Evolutionary conservation across 192 early-diverging fungal species (phyloP).

Genomic region (Coemansia sp.): DNA sequence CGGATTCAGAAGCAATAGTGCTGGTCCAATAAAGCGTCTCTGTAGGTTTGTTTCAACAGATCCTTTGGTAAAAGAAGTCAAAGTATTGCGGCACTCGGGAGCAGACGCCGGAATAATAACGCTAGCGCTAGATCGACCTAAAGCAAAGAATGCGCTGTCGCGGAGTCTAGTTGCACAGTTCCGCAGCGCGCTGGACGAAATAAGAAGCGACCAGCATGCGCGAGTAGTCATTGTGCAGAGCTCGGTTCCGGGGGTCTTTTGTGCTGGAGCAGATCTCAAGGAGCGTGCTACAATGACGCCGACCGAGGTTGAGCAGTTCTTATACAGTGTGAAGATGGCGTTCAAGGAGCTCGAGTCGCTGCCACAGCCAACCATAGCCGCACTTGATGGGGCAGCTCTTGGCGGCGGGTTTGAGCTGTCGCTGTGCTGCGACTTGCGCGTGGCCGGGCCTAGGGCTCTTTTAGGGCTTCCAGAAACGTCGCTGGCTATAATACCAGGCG

Average conservation of each 20-base stretch:
- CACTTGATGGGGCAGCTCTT: slow-evolving; percentile 89
- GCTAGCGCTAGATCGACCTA: slow-evolving; percentile 80
- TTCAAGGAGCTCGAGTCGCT: slow-evolving; percentile 85
- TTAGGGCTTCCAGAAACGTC: slow-evolving; percentile 91
- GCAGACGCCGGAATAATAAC: slow-evolving; percentile 71
- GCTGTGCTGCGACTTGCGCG: slow-evolving; percentile 83
- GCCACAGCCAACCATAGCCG: slow-evolving; percentile 91
- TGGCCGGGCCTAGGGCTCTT: slow-evolving; percentile 77
- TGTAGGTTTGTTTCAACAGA: slow-evolving; percentile 6
- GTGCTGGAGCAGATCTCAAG: slow-evolving; percentile 95
- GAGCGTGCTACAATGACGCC: slow-evolving; percentile 81
- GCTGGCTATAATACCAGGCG: slow-evolving; percentile 95
- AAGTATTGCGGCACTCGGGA: slow-evolving; percentile 23
- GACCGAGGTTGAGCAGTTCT: slow-evolving; percentile 76
- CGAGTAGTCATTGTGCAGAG: slow-evolving; percentile 83
- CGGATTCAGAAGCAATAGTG: background rate
- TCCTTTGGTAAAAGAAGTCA: slow-evolving; percentile 14
- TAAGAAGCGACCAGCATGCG: slow-evolving; percentile 60
- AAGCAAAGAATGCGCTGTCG: slow-evolving; percentile 89
- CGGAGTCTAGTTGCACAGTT: slow-evolving; percentile 73
- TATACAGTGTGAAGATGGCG: slow-evolving; percentile 71
- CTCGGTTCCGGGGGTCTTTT: slow-evolving; percentile 81
- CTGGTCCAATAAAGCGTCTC: background rate
- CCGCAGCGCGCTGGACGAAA: slow-evolving; percentile 60
- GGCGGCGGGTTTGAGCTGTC: slow-evolving; percentile 94